A percentile compares a stretch with the other conserved stretches of the same genome.
Conservation (phyloP, 176 grass and related monocot species). For the Ensete glaucum region DNA sequence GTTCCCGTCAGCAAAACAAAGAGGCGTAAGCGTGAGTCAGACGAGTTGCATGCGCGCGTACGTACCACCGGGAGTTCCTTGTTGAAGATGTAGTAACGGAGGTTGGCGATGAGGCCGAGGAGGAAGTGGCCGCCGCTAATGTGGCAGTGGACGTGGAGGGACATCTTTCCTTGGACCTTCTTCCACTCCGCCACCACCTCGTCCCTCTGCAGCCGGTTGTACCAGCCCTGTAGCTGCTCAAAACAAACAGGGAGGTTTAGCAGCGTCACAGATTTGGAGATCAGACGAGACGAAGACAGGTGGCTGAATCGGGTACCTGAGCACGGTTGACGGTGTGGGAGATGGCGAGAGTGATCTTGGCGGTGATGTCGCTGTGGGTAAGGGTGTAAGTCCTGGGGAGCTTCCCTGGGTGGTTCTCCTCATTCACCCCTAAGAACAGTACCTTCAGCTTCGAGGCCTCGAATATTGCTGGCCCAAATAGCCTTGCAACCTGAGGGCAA, state of each 20-base stretch:
- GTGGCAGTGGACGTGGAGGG: conserved; percentile 97
- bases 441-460: conserved; percentile 97
- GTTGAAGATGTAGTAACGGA: conserved; percentile 89
- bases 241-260: background rate
- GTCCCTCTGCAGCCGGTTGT: conserved; percentile 88
- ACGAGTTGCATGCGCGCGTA: background rate
- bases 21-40: too few species aligned
- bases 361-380: conserved; percentile 95
- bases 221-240: conserved; percentile 82
- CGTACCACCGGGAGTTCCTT: conserved; percentile 91
- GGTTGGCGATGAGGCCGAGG: conserved; percentile 74
- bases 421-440: conserved; percentile 69
- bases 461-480: conserved; percentile 89
- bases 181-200: conserved; percentile 98
- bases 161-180: conserved; percentile 72
- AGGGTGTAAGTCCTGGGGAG: conserved; percentile 87
- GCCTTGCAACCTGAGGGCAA: conserved; percentile 49
- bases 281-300: background rate
- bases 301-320: conserved; percentile 19
- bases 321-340: conserved; percentile 74
- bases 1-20: too few species aligned
- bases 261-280: background rate
- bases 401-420: conserved; percentile 45
- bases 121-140: conserved; percentile 92
- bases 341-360: conserved; percentile 74